A percentile compares a stretch with the other conserved stretches of the same genome.
These are phyloP conservation scores for Nakazawaea ambrosiae DNA, from an alignment of 805 yeast species.

Conservation along the genomic window DNA sequence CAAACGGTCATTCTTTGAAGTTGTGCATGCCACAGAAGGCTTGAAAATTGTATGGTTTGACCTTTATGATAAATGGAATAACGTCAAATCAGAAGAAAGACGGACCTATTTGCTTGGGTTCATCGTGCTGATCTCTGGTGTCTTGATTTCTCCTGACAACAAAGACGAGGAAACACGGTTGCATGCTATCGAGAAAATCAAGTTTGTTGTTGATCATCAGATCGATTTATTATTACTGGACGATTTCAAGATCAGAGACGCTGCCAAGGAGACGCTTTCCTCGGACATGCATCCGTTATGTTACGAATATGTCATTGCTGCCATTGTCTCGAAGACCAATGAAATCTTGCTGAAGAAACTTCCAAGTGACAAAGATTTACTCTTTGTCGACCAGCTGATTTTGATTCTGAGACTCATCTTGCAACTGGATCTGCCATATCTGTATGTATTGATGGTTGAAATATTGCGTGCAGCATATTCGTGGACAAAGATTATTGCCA, in stretches of 20 bases:
- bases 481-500: slow-evolving; percentile 23
- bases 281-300: slow-evolving; percentile 57
- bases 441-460: background rate
- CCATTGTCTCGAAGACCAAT: slow-evolving; percentile 31
- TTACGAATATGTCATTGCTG: slow-evolving; percentile 39
- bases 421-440: slow-evolving; percentile 17
- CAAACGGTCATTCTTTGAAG: slow-evolving; percentile 35
- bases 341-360: slow-evolving; percentile 21
- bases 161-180: slow-evolving; percentile 20
- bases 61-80: slow-evolving; percentile 5
- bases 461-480: slow-evolving; percentile 7
- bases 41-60: slow-evolving; percentile 4
- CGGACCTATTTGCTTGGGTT: slow-evolving; percentile 35
- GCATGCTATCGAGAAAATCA: slow-evolving; percentile 20
- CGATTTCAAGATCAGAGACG: slow-evolving; percentile 45
- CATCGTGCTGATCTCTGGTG: slow-evolving; percentile 64
- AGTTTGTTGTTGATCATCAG: slow-evolving; percentile 17
- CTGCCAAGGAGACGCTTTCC: slow-evolving; percentile 64
- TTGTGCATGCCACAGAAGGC: slow-evolving; percentile 12
- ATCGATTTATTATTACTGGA: slow-evolving; percentile 19
- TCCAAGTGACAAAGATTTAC: slow-evolving; percentile 21
- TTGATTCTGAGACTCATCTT: slow-evolving; percentile 35
- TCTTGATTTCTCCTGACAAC: slow-evolving; percentile 34
- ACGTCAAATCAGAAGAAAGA: background rate
- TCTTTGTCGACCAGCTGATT: slow-evolving; percentile 42